These are phyloP conservation scores for Kluyveromyces wickerhamii DNA, from an alignment of 805 yeast species.

Conservation along the genomic window DNA sequence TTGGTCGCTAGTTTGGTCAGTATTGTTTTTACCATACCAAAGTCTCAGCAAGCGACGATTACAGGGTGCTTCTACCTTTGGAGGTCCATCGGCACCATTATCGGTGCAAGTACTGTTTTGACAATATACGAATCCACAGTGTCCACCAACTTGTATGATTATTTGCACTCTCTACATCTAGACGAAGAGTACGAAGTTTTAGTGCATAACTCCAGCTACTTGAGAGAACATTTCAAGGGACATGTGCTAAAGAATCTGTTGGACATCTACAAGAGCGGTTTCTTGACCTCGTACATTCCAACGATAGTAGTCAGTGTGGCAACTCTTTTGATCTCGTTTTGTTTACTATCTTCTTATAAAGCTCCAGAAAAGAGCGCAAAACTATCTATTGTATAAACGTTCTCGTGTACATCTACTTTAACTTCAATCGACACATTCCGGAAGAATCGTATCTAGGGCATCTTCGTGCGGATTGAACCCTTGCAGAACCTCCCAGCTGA, in stretches of 20 bases:
- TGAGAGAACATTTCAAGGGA: slow-evolving; percentile 21
- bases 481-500: slow-evolving; percentile 11
- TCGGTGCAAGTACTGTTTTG: slow-evolving; percentile 39
- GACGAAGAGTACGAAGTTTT: slow-evolving; percentile 17
- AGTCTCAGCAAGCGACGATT: slow-evolving; percentile 39
- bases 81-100: slow-evolving; percentile 41
- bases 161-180: slow-evolving; percentile 22
- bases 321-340: slow-evolving; percentile 13
- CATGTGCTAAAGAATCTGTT: slow-evolving; percentile 13
- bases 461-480: slow-evolving; percentile 15
- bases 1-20: slow-evolving; percentile 52
- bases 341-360: slow-evolving; percentile 2
- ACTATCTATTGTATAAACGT: background rate
- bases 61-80: slow-evolving; percentile 43
- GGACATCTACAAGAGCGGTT: slow-evolving; percentile 20
- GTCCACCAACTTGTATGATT: slow-evolving; percentile 25
- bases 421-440: too few species aligned
- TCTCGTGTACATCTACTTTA: background rate
- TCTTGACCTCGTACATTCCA: slow-evolving; percentile 25
- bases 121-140: slow-evolving; percentile 32
- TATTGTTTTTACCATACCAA: slow-evolving; percentile 38
- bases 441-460: slow-evolving; percentile 16
- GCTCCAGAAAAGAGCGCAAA: too few species aligned
- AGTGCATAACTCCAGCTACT: slow-evolving; percentile 24
- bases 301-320: slow-evolving; percentile 16